These are phyloP conservation scores for Cryphonectria radicalis DNA, from an alignment of 2,329 filamentous ascomycete species.

Conservation along the genomic window DNA sequence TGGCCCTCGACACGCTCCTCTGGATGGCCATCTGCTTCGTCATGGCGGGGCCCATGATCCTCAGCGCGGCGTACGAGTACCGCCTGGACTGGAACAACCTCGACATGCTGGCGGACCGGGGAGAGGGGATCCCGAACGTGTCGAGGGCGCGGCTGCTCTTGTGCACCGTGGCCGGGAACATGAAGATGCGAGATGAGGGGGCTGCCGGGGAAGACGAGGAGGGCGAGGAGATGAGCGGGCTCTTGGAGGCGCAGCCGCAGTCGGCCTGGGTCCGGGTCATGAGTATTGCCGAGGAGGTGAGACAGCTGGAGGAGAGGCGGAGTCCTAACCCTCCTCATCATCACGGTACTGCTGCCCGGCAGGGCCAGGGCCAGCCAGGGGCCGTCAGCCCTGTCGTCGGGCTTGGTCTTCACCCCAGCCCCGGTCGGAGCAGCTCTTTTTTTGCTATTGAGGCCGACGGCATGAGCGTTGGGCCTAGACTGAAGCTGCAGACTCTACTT, in stretches of 20 bases:
- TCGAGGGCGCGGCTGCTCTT: conserved; percentile 12
- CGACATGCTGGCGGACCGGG: conserved; percentile 31
- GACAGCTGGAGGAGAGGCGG: background rate
- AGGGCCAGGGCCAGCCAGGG: background rate
- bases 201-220: conserved; percentile 11
- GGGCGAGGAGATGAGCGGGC: conserved; percentile 28
- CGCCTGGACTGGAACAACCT: conserved; percentile 36
- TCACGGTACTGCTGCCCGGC: background rate
- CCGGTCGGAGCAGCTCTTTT: background rate
- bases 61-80: conserved; percentile 39
- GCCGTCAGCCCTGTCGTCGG: background rate
- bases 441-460: background rate
- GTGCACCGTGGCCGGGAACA: conserved; percentile 3
- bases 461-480: background rate
- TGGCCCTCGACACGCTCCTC: conserved; percentile 34
- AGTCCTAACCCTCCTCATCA: background rate
- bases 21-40: conserved; percentile 38
- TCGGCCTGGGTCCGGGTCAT: background rate
- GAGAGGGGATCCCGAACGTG: background rate
- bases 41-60: conserved; percentile 37
- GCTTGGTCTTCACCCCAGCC: background rate
- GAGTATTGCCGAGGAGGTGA: conserved; percentile 10
- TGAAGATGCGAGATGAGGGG: background rate
- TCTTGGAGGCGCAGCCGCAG: background rate
- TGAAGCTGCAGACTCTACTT: conserved; percentile 12